Percentiles rank a stretch among this genome's conserved stretches.
phyloP scores from a whole-genome alignment of 768 basidiomycete genomes.

The Paxillus involutus region DNA sequence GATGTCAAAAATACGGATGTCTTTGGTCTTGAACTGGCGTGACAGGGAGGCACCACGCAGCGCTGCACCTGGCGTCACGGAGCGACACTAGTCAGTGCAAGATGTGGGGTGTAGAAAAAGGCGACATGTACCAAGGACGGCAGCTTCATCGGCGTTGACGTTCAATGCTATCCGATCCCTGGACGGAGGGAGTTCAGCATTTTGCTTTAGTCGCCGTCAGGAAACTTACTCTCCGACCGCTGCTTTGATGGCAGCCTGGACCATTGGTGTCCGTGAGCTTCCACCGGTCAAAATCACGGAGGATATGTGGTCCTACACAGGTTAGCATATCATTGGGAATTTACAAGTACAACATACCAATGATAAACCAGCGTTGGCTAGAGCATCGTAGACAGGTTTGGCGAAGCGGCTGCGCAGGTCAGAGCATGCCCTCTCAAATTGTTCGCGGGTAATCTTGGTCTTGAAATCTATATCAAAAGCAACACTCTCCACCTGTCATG shows the following conservation, averaged over 20 bases:
- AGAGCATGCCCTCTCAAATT: constrained; percentile 74
- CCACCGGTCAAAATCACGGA: constrained; percentile 96
- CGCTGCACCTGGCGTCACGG: constrained; percentile 57
- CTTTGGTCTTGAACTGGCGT: constrained; percentile 93
- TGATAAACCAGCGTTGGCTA: constrained; percentile 63
- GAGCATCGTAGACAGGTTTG: constrained; percentile 72
- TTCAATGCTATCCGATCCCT: constrained; percentile 89
- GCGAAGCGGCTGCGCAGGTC: constrained; percentile 65
- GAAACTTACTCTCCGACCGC: constrained; percentile 73
- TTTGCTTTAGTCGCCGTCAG: neutral
- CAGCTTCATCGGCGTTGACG: constrained; percentile 96
- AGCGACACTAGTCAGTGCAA: constrained; percentile 3
- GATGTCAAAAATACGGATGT: constrained; percentile 82
- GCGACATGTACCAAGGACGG: constrained; percentile 65
- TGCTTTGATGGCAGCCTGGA: constrained; percentile 77
- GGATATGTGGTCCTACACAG: constrained; percentile 69
- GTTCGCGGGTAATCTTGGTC: constrained; percentile 68
- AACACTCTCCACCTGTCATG: constrained; percentile 74
- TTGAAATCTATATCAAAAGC: constrained; percentile 92
- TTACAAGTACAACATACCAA: constrained; percentile 44
- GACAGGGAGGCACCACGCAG: constrained; percentile 88
- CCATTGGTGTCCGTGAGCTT: constrained; percentile 85
- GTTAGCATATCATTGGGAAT: neutral
- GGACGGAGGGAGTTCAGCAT: neutral
- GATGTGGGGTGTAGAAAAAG: neutral